These are phyloP conservation scores for Penicillium sp. DNA, from an alignment of 2,329 filamentous ascomycete species.

Conservation along the genomic window DNA sequence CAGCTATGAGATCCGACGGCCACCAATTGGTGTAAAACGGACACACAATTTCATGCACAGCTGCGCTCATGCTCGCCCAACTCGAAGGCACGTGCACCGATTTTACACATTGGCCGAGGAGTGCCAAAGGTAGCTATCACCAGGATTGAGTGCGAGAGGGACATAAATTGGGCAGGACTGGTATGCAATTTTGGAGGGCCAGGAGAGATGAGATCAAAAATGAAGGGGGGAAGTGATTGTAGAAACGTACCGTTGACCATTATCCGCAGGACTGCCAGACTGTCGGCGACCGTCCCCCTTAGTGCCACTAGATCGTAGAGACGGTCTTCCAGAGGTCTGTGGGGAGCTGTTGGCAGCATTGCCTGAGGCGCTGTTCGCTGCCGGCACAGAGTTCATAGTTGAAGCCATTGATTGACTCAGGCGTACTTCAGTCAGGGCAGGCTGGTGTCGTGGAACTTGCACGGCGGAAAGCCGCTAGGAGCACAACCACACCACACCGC, in stretches of 20 bases:
- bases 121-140: conserved; percentile 5
- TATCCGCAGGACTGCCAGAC: conserved; percentile 57
- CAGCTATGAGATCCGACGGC: conserved; percentile 9
- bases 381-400: conserved; percentile 40
- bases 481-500: conserved; percentile 43
- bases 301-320: conserved; percentile 53
- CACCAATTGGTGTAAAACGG: conserved; percentile 22
- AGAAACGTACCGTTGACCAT: conserved; percentile 55
- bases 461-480: conserved; percentile 39
- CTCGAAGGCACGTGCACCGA: conserved; percentile 19
- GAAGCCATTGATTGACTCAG: conserved; percentile 45
- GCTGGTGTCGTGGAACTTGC: conserved; percentile 39
- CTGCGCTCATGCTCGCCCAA: conserved; percentile 12
- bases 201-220: conserved; percentile 2
- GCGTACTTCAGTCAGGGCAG: conserved; percentile 27
- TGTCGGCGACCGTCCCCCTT: conserved; percentile 60
- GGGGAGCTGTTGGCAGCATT: conserved; percentile 40
- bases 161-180: neutral
- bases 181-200: neutral
- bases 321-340: conserved; percentile 44
- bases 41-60: conserved; percentile 18
- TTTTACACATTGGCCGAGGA: conserved; percentile 2
- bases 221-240: conserved; percentile 4
- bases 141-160: neutral
- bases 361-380: conserved; percentile 41